Percentiles rank a stretch among this genome's conserved stretches.
Evolutionary conservation across 495 filamentous ascomycete genomes (phyloP).

Genomic region (Neurospora hispaniola): DNA sequence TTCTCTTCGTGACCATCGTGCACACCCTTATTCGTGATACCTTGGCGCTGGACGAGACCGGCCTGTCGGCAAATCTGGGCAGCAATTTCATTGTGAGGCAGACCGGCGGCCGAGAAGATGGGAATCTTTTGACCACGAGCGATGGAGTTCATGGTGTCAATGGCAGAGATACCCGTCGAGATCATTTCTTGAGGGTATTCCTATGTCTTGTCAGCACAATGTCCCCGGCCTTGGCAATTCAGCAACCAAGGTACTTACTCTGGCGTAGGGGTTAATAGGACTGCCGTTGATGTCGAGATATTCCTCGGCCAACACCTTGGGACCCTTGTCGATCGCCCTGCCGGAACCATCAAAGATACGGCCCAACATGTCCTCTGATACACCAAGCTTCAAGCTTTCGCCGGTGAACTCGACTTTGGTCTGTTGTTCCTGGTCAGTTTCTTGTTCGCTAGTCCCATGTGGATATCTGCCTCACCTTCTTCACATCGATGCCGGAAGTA

Average conservation of each 20-base stretch:
- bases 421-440: conserved; percentile 31
- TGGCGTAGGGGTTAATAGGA: conserved; percentile 96
- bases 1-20: conserved; percentile 98
- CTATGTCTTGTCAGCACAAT: conserved; percentile 31
- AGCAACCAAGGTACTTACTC: conserved; percentile 44
- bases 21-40: conserved; percentile 73
- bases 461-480: conserved; percentile 56
- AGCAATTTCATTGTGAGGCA: conserved; percentile 98
- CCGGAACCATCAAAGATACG: conserved; percentile 98
- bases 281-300: conserved; percentile 98
- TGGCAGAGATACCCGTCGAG: conserved; percentile 97
- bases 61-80: conserved; percentile 97
- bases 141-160: conserved; percentile 99
- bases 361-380: conserved; percentile 98
- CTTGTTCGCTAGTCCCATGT: not conserved
- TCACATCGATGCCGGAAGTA: conserved; percentile 93
- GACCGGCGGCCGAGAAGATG: conserved; percentile 97
- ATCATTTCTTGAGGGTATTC: conserved; percentile 99
- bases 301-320: conserved; percentile 95
- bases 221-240: not conserved
- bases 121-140: conserved; percentile 99
- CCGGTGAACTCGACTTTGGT: conserved; percentile 96
- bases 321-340: conserved; percentile 94
- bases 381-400: conserved; percentile 92
- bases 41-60: conserved; percentile 72